phyloP scores from a whole-genome alignment of 2,329 filamentous ascomycete species.

The Domatiomyces catenatus region DNA sequence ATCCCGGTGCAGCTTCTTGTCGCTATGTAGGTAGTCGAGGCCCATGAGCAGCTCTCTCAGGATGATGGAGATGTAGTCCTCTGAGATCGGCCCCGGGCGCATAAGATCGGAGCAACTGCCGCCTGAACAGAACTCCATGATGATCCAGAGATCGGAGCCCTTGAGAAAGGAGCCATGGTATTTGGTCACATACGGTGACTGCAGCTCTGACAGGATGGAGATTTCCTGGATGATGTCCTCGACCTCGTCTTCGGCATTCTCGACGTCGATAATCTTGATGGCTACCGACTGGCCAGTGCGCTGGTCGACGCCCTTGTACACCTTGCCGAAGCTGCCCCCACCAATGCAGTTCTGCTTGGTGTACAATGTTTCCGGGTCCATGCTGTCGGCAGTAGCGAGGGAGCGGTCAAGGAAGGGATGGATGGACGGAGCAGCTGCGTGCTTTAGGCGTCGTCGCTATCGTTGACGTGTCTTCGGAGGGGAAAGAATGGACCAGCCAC shows the following conservation, averaged over 20 bases:
- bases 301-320: conserved; percentile 96
- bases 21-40: conserved; percentile 79
- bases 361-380: conserved; percentile 82
- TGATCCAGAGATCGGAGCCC: conserved; percentile 93
- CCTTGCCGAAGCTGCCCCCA: conserved; percentile 94
- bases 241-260: conserved; percentile 97
- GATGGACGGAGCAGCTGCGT: neutral
- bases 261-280: conserved; percentile 97
- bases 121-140: conserved; percentile 98
- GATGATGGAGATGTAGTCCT: conserved; percentile 96
- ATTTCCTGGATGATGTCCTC: conserved; percentile 99
- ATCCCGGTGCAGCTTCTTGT: conserved; percentile 92
- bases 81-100: conserved; percentile 79
- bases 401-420: neutral
- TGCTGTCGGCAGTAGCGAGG: conserved; percentile 12
- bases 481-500: neutral
- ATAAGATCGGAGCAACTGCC: conserved; percentile 92
- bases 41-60: conserved; percentile 77
- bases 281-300: conserved; percentile 84
- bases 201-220: conserved; percentile 85
- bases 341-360: conserved; percentile 88
- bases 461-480: neutral
- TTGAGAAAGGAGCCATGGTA: conserved; percentile 97
- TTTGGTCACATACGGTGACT: conserved; percentile 91
- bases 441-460: neutral